These are phyloP conservation scores for Filobasidium wieringae DNA, from an alignment of 768 basidiomycete genomes.

Conservation along the genomic window DNA sequence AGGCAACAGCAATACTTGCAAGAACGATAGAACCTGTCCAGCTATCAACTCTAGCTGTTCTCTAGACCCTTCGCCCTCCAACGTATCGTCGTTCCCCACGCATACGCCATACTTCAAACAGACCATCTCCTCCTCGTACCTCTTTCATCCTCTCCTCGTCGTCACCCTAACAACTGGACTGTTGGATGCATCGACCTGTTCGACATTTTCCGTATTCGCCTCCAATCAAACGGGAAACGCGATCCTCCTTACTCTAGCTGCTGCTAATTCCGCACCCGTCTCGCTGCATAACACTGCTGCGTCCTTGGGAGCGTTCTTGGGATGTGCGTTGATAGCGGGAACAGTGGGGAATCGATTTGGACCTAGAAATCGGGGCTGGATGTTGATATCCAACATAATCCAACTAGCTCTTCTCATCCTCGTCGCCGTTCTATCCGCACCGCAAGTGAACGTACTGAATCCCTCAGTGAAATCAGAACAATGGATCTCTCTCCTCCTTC, in stretches of 20 bases:
- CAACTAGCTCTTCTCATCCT: background rate
- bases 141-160: background rate
- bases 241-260: conserved; percentile 10
- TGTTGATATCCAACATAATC: background rate
- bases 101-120: background rate
- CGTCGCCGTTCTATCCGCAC: background rate
- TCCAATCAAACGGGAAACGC: conserved; percentile 11
- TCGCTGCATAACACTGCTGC: conserved; percentile 4
- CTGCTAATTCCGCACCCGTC: background rate
- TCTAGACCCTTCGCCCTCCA: no score
- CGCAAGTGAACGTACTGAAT: background rate
- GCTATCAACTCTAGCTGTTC: no score
- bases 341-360: conserved; percentile 2
- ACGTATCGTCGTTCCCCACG: background rate
- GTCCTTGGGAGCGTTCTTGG: conserved; percentile 4
- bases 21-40: no score
- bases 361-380: background rate
- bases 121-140: background rate
- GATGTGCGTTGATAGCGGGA: conserved; percentile 1
- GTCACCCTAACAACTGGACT: background rate
- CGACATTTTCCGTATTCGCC: conserved; percentile 3
- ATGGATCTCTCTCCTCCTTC: conserved; percentile 6
- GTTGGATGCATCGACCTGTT: conserved; percentile 10
- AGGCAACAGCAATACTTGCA: no score
- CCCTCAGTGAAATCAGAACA: background rate